phyloP scores from a whole-genome alignment of 164 flowering plant species.

The Pachysandra terminalis region DNA sequence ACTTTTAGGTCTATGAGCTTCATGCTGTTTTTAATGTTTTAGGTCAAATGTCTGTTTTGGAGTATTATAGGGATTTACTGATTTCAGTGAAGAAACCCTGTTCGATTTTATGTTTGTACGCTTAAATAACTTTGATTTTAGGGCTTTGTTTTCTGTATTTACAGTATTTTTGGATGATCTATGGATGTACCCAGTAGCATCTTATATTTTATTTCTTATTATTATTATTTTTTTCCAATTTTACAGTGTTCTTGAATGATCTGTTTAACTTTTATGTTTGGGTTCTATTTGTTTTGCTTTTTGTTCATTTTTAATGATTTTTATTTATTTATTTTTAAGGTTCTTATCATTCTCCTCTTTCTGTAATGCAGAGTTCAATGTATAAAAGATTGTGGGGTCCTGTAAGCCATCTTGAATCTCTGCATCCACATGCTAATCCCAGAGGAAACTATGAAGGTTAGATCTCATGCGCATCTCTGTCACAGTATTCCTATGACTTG shows the following conservation, averaged over 20 bases:
- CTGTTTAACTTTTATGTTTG: too few species aligned
- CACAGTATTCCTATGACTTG: neutral
- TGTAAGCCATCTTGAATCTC: constrained; percentile 50
- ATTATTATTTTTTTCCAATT: too few species aligned
- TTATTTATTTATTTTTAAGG: constrained; percentile 2
- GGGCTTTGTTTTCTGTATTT: neutral
- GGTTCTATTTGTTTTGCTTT: neutral
- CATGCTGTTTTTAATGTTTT: neutral
- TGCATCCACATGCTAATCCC: constrained; percentile 79
- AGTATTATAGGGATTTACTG: neutral
- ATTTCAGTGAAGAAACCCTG: neutral
- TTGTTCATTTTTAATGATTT: neutral
- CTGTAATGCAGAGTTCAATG: constrained; percentile 50
- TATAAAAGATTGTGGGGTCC: constrained; percentile 85
- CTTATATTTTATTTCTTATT: too few species aligned
- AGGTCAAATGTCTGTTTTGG: neutral
- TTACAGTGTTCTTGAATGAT: too few species aligned
- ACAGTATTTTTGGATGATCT: too few species aligned
- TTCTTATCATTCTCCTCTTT: constrained; percentile 1
- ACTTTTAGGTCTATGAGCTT: neutral
- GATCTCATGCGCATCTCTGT: constrained; percentile 13
- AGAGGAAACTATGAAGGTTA: constrained; percentile 66
- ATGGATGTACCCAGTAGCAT: too few species aligned
- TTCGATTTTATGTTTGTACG: too few species aligned
- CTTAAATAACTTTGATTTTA: neutral